Conservation (phyloP, 2,329 filamentous ascomycete species). For the Zopfia rhizophila region DNA sequence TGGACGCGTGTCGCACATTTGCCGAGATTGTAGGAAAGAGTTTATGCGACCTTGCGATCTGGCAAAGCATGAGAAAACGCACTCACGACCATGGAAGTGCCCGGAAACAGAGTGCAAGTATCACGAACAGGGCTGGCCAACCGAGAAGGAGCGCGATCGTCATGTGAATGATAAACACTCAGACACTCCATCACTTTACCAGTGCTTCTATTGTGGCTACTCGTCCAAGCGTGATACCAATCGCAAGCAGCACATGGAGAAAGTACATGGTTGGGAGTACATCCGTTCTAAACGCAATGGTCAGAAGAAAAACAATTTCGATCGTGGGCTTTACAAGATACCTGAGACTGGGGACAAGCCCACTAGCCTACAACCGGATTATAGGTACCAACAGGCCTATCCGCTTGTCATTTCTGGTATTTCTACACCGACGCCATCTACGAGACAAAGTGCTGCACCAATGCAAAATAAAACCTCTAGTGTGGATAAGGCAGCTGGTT, state of each 20-base stretch:
- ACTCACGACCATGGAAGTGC: slow-evolving; percentile 97
- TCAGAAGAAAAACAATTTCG: slow-evolving; percentile 44
- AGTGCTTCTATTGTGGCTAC: slow-evolving; percentile 90
- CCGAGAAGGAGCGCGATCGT: slow-evolving; percentile 95
- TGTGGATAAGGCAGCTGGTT: too few species aligned
- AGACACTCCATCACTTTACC: slow-evolving; percentile 78
- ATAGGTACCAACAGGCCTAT: too few species aligned
- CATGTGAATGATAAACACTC: slow-evolving; percentile 98
- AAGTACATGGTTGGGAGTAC: slow-evolving; percentile 91
- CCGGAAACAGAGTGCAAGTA: slow-evolving; percentile 86
- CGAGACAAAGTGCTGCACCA: too few species aligned
- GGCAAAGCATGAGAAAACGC: slow-evolving; percentile 98
- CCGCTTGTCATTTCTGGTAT: too few species aligned
- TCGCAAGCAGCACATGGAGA: slow-evolving; percentile 99
- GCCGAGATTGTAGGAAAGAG: slow-evolving; percentile 82
- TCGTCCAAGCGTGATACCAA: slow-evolving; percentile 96
- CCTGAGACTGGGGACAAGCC: too few species aligned
- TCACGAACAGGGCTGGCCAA: slow-evolving; percentile 89
- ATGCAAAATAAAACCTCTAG: too few species aligned
- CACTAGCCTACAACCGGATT: too few species aligned
- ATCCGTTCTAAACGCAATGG: slow-evolving; percentile 92
- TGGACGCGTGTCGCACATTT: slow-evolving; percentile 84
- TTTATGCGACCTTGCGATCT: slow-evolving; percentile 98
- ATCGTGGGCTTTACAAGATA: too few species aligned
- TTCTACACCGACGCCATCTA: too few species aligned